Base-by-base conservation (phyloP, 106 monocot genomes). In the Dioscorea dumetorum region DNA sequence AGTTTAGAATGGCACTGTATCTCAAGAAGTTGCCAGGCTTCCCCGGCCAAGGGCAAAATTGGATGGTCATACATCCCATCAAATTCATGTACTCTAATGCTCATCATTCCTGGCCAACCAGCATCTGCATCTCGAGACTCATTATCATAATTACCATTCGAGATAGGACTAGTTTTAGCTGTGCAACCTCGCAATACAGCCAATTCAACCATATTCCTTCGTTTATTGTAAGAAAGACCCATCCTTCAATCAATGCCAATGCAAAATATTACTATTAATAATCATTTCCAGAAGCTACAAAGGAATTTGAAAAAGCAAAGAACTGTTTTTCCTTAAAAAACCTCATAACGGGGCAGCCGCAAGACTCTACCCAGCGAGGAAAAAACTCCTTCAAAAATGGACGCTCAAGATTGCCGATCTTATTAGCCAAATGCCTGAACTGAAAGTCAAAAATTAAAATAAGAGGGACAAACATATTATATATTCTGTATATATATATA, bases 31-130 rank as follows among this genome's bases (percentile, higher is more conserved):
- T 99, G 99, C 72, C 87, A 87, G 21, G 69, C 73, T 68, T 99
- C 99, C 22, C 99, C 99, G 71, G 87, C 72, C 79, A 99, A 74
- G 3, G 93, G 82, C 31, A 99, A 62, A 75, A 67, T 79, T 31
- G 99, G 99, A 79, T 99, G 99, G 60, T 99, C 99, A 60, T 90
- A 93, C 57, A 82, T 79, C 33, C 92, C 92, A 76, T 99, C 99
- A 75, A 93, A 70, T 74, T 99, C 99, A 80, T 99, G 99, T 70
- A 99, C 87, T 67, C 93, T 73, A 22, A 99, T 80, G 64, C 92
- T 99, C 93, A 93, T 99, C 99, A 99, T 99, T 70, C 99, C 97
- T 63, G 97, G 97, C 97, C 97, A 99, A 72, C 87, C 84, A 72
- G 61, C 20, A 68, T 85, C 85, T 68, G 68, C 70, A 71, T 89